These are phyloP conservation scores for Hansfordia pulvinata DNA, from an alignment of 2,329 filamentous ascomycete genomes.

Conservation along the genomic window DNA sequence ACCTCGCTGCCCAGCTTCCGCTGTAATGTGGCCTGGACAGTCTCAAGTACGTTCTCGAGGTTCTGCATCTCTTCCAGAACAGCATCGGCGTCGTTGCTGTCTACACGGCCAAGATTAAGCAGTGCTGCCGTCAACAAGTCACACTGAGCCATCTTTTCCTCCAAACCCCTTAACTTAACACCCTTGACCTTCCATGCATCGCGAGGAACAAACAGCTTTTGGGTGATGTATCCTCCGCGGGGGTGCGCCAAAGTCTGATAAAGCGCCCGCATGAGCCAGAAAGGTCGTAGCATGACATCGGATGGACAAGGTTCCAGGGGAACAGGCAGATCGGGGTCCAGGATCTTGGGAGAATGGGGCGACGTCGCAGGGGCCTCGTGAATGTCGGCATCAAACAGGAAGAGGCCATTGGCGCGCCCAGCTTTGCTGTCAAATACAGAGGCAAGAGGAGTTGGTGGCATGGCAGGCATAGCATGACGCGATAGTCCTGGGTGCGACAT, in stretches of 20 bases:
- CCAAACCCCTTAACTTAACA: slow-evolving; percentile 79
- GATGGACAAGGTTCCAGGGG: slow-evolving; percentile 85
- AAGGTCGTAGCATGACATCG: slow-evolving; percentile 79
- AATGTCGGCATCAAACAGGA: slow-evolving; percentile 75
- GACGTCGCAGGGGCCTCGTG: slow-evolving; percentile 45
- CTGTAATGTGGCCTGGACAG: slow-evolving; percentile 60
- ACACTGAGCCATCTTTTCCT: slow-evolving; percentile 88
- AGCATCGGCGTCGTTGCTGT: slow-evolving; percentile 82
- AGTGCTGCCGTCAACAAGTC: slow-evolving; percentile 84
- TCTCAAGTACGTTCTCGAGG: slow-evolving; percentile 74
- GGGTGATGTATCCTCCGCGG: slow-evolving; percentile 82
- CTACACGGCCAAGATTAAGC: slow-evolving; percentile 68
- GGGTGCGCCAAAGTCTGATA: slow-evolving; percentile 89
- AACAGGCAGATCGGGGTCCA: slow-evolving; percentile 53
- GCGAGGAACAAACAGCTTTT: slow-evolving; percentile 78
- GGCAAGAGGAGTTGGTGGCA: slow-evolving; percentile 51
- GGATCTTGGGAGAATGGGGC: slow-evolving; percentile 51
- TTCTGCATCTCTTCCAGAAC: slow-evolving; percentile 89
- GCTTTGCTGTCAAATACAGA: slow-evolving; percentile 46
- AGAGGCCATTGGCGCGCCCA: slow-evolving; percentile 50
- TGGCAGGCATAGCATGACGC: slow-evolving; percentile 45
- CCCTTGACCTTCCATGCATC: slow-evolving; percentile 92
- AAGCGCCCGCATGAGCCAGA: slow-evolving; percentile 93
- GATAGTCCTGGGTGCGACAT: too few species aligned
- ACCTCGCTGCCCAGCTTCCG: slow-evolving; percentile 92